Evolutionary conservation across 2,329 filamentous ascomycete genomes (phyloP).

Genomic region (Shiraia bambusicola): DNA sequence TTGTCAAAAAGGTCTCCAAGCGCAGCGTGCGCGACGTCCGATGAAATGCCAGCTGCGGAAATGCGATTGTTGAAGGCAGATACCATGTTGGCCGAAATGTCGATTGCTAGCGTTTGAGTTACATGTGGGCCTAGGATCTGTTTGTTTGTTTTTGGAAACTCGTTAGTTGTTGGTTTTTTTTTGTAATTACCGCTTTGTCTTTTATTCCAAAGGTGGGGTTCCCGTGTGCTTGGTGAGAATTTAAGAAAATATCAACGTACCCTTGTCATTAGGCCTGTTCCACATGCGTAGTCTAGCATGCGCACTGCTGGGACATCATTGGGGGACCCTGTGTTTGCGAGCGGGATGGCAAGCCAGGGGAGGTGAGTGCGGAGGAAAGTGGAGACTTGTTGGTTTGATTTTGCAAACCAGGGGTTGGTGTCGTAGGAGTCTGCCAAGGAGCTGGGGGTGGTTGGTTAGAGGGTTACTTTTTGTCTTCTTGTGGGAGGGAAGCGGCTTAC

Average conservation of each 20-base stretch:
- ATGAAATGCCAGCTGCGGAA: conserved; percentile 15
- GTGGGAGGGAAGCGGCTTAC: conserved; percentile 18
- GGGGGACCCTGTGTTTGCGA: conserved; percentile 43
- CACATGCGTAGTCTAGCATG: conserved; percentile 75
- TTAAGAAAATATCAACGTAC: conserved; percentile 46
- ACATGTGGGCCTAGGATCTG: conserved; percentile 63
- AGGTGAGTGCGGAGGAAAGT: conserved; percentile 55
- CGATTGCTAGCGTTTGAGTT: conserved; percentile 66
- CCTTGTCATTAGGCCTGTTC: conserved; percentile 66
- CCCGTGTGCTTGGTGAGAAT: not conserved
- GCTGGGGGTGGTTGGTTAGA: conserved; percentile 37
- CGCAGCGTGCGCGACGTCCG: conserved; percentile 24
- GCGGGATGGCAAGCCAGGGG: conserved; percentile 64
- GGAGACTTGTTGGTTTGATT: conserved; percentile 57
- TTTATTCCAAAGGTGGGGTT: too few relatives aligned
- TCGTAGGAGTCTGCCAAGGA: conserved; percentile 60
- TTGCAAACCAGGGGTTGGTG: conserved; percentile 53
- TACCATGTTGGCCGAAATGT: conserved; percentile 72
- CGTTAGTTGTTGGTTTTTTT: too few relatives aligned
- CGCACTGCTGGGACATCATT: conserved; percentile 45
- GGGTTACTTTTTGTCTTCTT: not conserved
- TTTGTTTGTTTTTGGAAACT: too few relatives aligned
- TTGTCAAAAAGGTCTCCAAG: conserved; percentile 43
- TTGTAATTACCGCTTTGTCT: too few relatives aligned
- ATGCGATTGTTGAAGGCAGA: conserved; percentile 64